Evolutionary conservation across 139 green algal species (phyloP).

Genomic region (Dunaliella primolecta): DNA sequence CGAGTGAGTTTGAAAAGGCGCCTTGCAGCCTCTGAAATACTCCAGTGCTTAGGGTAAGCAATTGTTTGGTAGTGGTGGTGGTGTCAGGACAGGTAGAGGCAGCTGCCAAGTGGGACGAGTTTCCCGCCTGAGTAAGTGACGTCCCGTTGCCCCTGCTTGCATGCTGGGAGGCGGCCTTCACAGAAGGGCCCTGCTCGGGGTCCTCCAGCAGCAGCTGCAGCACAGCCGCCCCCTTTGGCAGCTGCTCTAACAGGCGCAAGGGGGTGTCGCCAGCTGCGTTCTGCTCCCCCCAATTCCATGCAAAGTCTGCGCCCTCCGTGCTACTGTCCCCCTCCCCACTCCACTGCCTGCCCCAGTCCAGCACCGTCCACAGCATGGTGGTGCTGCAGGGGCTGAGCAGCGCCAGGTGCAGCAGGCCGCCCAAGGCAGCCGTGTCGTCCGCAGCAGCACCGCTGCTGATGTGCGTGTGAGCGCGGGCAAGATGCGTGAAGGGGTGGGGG

Average conservation of each 20-base stretch:
- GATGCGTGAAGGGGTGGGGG: neutral
- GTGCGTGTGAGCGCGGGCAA: neutral
- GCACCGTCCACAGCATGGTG: neutral
- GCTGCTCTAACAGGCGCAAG: neutral
- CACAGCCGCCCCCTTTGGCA: neutral
- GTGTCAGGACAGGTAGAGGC: neutral
- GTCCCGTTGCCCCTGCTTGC: no score
- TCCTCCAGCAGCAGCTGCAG: neutral
- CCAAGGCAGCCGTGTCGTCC: neutral
- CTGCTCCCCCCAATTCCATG: neutral
- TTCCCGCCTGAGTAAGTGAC: no score
- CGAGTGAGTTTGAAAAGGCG: no score
- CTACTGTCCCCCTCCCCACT: neutral
- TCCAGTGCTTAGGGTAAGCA: no score
- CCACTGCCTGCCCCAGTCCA: neutral
- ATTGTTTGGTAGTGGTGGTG: neutral
- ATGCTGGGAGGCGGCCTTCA: neutral
- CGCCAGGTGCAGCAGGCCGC: neutral
- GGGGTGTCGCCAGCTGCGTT: neutral
- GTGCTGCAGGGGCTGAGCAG: neutral
- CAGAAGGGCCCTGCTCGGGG: neutral
- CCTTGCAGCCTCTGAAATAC: no score
- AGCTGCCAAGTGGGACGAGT: neutral
- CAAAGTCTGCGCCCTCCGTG: neutral
- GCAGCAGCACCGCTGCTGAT: neutral